Conservation (phyloP, 805 yeast species). For the Schwanniomyces occidentalis region DNA sequence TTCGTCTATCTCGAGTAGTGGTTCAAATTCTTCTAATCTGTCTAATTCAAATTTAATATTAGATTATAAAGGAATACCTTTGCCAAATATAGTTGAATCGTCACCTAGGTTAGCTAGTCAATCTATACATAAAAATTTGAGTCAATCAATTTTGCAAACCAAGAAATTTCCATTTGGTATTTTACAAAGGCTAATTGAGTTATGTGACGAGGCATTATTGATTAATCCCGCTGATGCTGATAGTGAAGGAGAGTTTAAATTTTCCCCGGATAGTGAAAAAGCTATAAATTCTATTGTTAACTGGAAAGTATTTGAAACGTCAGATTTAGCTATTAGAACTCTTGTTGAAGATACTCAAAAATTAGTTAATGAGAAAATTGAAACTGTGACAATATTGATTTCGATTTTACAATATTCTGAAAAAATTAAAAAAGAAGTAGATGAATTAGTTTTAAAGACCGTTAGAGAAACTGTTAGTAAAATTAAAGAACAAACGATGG, state of each 20-base stretch:
- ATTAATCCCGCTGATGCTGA: slow-evolving; percentile 57
- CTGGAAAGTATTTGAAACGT: slow-evolving; percentile 50
- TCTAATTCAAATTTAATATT: slow-evolving; percentile 20
- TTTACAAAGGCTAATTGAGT: slow-evolving; percentile 54
- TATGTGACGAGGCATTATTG: slow-evolving; percentile 72
- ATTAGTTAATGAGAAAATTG: slow-evolving; percentile 64
- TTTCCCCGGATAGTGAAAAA: slow-evolving; percentile 61
- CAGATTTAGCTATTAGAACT: slow-evolving; percentile 63
- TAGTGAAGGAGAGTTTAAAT: slow-evolving; percentile 31
- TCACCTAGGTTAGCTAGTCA: slow-evolving; percentile 21
- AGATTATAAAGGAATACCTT: slow-evolving; percentile 61
- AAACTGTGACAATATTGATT: slow-evolving; percentile 66
- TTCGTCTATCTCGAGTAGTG: slow-evolving; percentile 10
- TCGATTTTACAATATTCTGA: slow-evolving; percentile 75
- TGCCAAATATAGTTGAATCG: slow-evolving; percentile 31
- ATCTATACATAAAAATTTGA: slow-evolving; percentile 14
- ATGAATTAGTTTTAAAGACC: slow-evolving; percentile 59
- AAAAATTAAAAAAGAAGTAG: slow-evolving; percentile 77
- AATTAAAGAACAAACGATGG: slow-evolving; percentile 41
- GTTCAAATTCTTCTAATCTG: slow-evolving; percentile 18
- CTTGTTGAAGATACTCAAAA: slow-evolving; percentile 68
- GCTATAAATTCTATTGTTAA: slow-evolving; percentile 50
- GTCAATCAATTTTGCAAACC: slow-evolving; percentile 41
- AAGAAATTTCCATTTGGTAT: slow-evolving; percentile 64
- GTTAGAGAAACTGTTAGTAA: slow-evolving; percentile 64